Conservation (phyloP, 306 rosid genomes). For the Vicia villosa region DNA sequence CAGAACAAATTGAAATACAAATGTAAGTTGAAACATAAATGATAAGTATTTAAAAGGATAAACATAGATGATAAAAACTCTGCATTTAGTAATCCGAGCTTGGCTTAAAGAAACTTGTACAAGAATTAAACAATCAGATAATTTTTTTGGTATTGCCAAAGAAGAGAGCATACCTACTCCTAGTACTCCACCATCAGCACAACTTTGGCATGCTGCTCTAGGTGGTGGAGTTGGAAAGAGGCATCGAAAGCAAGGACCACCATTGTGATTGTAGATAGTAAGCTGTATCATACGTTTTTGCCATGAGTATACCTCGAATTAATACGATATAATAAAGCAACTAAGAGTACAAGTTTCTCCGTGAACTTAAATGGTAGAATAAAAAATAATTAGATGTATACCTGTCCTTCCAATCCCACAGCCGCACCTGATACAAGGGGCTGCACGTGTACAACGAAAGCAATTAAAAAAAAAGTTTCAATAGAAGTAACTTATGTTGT, state of each 20-base stretch:
- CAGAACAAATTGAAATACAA: neutral
- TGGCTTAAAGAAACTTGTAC: neutral
- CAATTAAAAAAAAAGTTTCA: conserved; percentile 32
- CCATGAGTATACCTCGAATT: conserved; percentile 10
- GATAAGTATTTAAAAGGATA: neutral
- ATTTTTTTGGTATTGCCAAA: neutral
- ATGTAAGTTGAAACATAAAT: neutral
- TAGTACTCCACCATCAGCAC: too few species aligned
- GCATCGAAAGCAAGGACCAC: conserved; percentile 93
- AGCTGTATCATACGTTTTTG: conserved; percentile 60
- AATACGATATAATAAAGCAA: conserved; percentile 2
- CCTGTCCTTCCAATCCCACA: conserved; percentile 98
- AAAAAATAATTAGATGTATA: conserved; percentile 32
- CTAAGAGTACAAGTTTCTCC: neutral
- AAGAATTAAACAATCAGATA: neutral
- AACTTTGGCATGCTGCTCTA: too few species aligned
- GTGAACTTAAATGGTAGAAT: neutral
- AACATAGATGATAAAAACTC: neutral
- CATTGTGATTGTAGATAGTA: conserved; percentile 83
- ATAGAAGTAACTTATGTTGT: neutral
- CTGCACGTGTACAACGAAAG: conserved; percentile 52
- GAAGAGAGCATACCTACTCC: conserved; percentile 50
- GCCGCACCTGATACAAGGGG: conserved; percentile 99
- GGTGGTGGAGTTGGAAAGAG: conserved; percentile 73
- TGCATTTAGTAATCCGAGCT: conserved; percentile 10